phyloP scores from a whole-genome alignment of 495 filamentous ascomycete genomes.

The Sporormia fimetaria region DNA sequence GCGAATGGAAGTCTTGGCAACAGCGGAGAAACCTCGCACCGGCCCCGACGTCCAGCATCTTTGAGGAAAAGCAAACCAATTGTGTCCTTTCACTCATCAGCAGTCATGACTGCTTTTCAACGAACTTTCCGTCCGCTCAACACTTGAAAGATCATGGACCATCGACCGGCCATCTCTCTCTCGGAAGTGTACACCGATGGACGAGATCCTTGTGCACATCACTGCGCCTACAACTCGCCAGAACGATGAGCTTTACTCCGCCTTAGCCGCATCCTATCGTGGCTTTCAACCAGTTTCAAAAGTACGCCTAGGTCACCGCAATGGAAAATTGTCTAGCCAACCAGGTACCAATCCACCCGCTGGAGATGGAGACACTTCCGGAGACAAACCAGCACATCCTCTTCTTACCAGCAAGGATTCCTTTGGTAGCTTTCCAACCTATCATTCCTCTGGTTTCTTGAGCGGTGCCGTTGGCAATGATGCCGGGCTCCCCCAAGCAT shows the following conservation, averaged over 20 bases:
- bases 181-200: slow-evolving; percentile 1
- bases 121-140: no score
- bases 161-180: background rate
- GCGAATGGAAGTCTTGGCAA: no score
- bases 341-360: background rate
- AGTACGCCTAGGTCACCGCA: background rate
- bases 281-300: slow-evolving; percentile 26
- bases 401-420: slow-evolving; percentile 9
- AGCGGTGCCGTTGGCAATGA: background rate
- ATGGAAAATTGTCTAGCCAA: background rate
- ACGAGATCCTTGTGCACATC: slow-evolving; percentile 30
- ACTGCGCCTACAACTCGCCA: slow-evolving; percentile 27
- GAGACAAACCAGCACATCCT: no score
- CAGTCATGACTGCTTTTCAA: background rate
- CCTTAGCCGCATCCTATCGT: slow-evolving; percentile 29
- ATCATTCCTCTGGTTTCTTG: background rate
- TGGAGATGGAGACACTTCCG: background rate
- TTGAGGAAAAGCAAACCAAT: no score
- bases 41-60: no score
- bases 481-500: background rate
- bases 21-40: no score
- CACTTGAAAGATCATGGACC: slow-evolving; percentile 2
- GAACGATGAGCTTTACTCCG: slow-evolving; percentile 28
- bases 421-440: slow-evolving; percentile 20
- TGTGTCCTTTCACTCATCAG: background rate